phyloP scores from a whole-genome alignment of 1,284 basidiomycete species.

The Acaromyces ingoldii region DNA sequence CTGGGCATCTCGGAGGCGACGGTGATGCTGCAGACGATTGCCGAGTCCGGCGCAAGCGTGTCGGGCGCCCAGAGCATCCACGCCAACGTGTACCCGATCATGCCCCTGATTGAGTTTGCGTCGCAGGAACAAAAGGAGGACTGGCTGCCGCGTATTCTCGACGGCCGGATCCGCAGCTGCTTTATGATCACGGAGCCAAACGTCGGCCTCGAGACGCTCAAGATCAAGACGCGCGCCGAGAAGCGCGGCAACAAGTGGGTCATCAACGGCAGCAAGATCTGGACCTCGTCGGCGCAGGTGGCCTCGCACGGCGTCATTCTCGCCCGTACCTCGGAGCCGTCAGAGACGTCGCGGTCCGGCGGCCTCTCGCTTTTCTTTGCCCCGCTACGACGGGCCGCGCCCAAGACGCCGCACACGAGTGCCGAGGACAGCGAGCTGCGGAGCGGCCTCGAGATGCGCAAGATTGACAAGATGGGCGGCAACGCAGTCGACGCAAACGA shows the following conservation, averaged over 20 bases:
- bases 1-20: constrained; percentile 53
- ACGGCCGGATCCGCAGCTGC: constrained; percentile 49
- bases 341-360: constrained; percentile 36
- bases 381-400: constrained; percentile 14
- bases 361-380: constrained; percentile 36
- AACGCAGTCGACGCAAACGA: constrained; percentile 52
- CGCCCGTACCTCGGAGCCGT: constrained; percentile 47
- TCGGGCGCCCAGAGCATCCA: constrained; percentile 33
- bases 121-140: constrained; percentile 30
- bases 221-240: constrained; percentile 43
- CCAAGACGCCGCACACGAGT: constrained; percentile 16
- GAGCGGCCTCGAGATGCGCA: constrained; percentile 39
- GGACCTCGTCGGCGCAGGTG: constrained; percentile 46
- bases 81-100: constrained; percentile 36
- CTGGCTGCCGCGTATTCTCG: constrained; percentile 50
- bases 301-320: constrained; percentile 49
- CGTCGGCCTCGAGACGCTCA: constrained; percentile 48
- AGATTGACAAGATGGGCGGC: constrained; percentile 53
- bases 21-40: constrained; percentile 53
- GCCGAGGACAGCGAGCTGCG: constrained; percentile 12
- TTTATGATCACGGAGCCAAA: constrained; percentile 53
- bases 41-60: constrained; percentile 47
- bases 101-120: constrained; percentile 36
- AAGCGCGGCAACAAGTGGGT: constrained; percentile 30
- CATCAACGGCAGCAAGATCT: constrained; percentile 48